Base-by-base conservation (phyloP, 2,329 filamentous ascomycete species). In the Emydomyces testavorans region DNA sequence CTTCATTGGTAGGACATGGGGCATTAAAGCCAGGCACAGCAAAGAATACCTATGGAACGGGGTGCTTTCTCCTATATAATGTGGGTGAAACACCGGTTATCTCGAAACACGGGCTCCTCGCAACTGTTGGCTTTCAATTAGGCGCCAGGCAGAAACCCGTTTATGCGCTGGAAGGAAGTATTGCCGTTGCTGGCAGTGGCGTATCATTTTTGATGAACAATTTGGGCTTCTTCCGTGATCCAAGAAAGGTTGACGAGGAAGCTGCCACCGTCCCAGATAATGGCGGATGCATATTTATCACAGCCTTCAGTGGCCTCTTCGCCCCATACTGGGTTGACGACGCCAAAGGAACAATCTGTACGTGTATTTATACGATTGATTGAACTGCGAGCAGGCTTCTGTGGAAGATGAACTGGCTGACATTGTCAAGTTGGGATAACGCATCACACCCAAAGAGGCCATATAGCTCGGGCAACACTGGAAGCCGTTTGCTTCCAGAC, bases 281-380 rank as follows among this genome's bases (percentile, higher is more conserved):
- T 52, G 88, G 87, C 48, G 88, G 88, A 6, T 82, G 88, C 47
- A 78, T 89, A 15, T 81, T 94, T 58, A 88, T 94, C 51, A 94
- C 88, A 2, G 88, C 88, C 1, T 94, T 94, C 63, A 88, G 83
- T 64, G 88, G 88, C 46, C 75, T 94, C 2, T 94, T 94, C 62
- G 88, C 88, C 1, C 88, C 88, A 0, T 94, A 94, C 66, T 94
- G 88, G 88, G 90, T 94, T 52, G 87, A 94, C 61, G 85, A 93
- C 66, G 87, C 87, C 16, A 83, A 88, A 63, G 88, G 88, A 50
- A 94, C 88, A 4, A 79, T 92, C 48, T 51, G 26, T 46, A 50
- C 42, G 50, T 52, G 36, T 20, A 36, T 34, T 20, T 35, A 20
- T 20, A 16, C 28, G 15, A 40, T 32, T 54, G 50, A 56, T 23